These are phyloP conservation scores for Plasmodium billcollinsi DNA, from an alignment of 169 alveolate genomes.

Conservation along the genomic window DNA sequence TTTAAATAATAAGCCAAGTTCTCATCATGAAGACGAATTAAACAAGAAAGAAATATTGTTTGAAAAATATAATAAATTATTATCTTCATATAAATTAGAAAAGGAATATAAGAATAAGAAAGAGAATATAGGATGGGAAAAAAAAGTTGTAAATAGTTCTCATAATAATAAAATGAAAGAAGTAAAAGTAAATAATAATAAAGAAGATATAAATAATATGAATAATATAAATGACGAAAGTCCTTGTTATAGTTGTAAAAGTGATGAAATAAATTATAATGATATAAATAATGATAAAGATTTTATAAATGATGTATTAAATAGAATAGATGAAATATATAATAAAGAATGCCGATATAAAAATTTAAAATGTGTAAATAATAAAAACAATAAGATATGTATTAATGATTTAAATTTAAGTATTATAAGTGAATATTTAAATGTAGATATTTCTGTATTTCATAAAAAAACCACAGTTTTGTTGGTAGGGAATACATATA, in stretches of 20 bases:
- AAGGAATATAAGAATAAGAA: slow-evolving; percentile 14
- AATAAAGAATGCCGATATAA: slow-evolving; percentile 46
- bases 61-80: slow-evolving; percentile 53
- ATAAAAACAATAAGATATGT: slow-evolving; percentile 46
- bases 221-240: background rate
- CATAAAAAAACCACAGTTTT: slow-evolving; percentile 56
- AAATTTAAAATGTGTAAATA: slow-evolving; percentile 43
- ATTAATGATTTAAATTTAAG: slow-evolving; percentile 50
- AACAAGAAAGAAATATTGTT: slow-evolving; percentile 17
- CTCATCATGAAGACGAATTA: slow-evolving; percentile 4
- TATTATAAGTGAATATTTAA: slow-evolving; percentile 60
- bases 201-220: background rate
- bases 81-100: slow-evolving; percentile 6
- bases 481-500: slow-evolving; percentile 32
- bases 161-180: background rate
- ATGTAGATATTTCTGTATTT: slow-evolving; percentile 66
- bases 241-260: slow-evolving; percentile 18
- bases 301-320: slow-evolving; percentile 25
- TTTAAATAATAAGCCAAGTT: background rate
- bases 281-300: background rate
- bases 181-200: background rate
- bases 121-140: background rate
- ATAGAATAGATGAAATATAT: slow-evolving; percentile 63
- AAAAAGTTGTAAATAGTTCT: background rate
- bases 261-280: slow-evolving; percentile 1